Percentiles rank a stretch among this genome's conserved stretches.
Evolutionary conservation across 148 eudicot genomes (phyloP).

Genomic region (Mesembryanthemum crystallinum): DNA sequence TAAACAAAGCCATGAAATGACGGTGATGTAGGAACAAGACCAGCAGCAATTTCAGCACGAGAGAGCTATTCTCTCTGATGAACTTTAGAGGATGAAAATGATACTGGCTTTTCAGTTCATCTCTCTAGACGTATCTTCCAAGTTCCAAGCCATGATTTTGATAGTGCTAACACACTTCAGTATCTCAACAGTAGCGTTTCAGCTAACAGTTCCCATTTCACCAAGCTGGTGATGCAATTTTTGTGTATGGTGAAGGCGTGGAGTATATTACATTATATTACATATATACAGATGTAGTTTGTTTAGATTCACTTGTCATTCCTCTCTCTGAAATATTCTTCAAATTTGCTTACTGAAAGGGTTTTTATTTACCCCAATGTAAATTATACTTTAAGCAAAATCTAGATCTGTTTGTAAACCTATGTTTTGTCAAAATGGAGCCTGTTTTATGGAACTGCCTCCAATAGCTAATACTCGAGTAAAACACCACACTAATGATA

Average conservation of each 20-base stretch:
- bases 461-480: too few species aligned
- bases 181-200: neutral
- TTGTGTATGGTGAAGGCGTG: neutral
- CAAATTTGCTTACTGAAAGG: too few species aligned
- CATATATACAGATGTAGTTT: neutral
- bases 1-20: slow-evolving; percentile 51
- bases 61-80: neutral
- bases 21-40: slow-evolving; percentile 21
- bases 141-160: too few species aligned
- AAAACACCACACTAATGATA: too few species aligned
- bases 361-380: too few species aligned
- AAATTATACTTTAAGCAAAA: too few species aligned
- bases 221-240: neutral
- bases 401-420: too few species aligned
- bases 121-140: neutral
- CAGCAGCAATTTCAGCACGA: neutral
- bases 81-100: neutral
- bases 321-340: neutral
- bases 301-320: neutral
- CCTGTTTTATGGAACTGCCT: too few species aligned
- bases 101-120: neutral
- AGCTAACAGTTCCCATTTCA: neutral
- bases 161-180: neutral
- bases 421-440: too few species aligned
- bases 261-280: too few species aligned